Percentiles rank a stretch among this genome's conserved stretches.
These are phyloP conservation scores for Amphichorda felina DNA, from an alignment of 2,329 filamentous ascomycete genomes.

Conservation along the genomic window DNA sequence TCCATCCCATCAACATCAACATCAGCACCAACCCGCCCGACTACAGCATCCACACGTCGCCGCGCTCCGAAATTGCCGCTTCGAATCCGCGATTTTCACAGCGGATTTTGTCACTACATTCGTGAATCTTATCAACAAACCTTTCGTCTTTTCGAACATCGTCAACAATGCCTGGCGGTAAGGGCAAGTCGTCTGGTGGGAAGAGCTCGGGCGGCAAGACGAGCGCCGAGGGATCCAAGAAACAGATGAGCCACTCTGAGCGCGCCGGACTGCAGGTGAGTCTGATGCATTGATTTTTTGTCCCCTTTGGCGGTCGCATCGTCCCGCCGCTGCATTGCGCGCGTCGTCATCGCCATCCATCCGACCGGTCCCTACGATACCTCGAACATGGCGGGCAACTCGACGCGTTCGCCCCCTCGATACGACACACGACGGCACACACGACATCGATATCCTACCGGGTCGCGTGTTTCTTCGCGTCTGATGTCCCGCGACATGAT, in stretches of 20 bases:
- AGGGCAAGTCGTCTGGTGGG: constrained; percentile 85
- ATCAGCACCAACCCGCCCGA: not conserved
- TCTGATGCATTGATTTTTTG: constrained; percentile 11
- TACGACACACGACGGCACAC: not conserved
- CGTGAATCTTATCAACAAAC: not conserved
- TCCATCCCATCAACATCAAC: not conserved
- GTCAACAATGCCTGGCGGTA: constrained; percentile 63
- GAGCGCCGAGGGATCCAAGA: constrained; percentile 56
- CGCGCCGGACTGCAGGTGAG: constrained; percentile 92
- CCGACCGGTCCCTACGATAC: not conserved
- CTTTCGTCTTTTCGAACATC: constrained; percentile 4
- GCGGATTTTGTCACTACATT: constrained; percentile 1
- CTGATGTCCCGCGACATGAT: not conserved
- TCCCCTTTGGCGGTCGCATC: not conserved
- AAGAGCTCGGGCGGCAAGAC: constrained; percentile 78
- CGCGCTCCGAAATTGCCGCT: not conserved
- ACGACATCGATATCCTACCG: not conserved
- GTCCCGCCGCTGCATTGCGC: not conserved
- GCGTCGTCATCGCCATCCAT: not conserved
- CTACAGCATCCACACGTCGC: not conserved
- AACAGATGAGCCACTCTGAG: constrained; percentile 90
- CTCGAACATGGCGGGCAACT: not conserved
- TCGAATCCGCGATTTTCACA: constrained; percentile 1
- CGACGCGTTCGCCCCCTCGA: constrained; percentile 1
- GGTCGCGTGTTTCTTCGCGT: not conserved